Evolutionary conservation across 2,329 filamentous ascomycete genomes (phyloP).

Genomic region (Huntiella decipiens): DNA sequence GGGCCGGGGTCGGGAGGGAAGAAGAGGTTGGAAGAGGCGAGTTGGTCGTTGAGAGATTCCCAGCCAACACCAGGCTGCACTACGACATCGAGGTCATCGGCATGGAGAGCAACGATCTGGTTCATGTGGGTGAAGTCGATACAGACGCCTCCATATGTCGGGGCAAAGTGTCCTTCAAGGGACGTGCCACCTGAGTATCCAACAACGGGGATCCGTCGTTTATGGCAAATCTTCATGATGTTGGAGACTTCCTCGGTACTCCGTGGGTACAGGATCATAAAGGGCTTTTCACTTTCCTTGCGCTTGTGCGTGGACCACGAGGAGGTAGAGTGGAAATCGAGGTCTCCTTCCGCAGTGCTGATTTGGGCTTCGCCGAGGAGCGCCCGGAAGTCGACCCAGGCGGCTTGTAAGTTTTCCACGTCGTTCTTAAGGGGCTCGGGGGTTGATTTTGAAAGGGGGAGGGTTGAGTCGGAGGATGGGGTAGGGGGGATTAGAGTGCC

Average conservation of each 20-base stretch:
- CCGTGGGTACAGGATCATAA: constrained; percentile 57
- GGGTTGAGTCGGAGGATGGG: constrained; percentile 34
- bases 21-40: constrained; percentile 58
- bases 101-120: constrained; percentile 57
- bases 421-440: constrained; percentile 38
- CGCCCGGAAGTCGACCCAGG: constrained; percentile 48
- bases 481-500: constrained; percentile 36
- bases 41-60: constrained; percentile 65
- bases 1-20: constrained; percentile 86
- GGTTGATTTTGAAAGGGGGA: constrained; percentile 32
- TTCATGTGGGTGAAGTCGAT: constrained; percentile 79
- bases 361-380: constrained; percentile 47
- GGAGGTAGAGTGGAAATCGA: constrained; percentile 38
- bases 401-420: constrained; percentile 45
- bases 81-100: constrained; percentile 56
- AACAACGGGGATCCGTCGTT: constrained; percentile 63
- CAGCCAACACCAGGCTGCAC: constrained; percentile 72
- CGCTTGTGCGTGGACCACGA: constrained; percentile 43
- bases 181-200: constrained; percentile 78
- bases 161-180: constrained; percentile 73
- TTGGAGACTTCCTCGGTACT: constrained; percentile 68
- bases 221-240: constrained; percentile 77
- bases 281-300: constrained; percentile 31
- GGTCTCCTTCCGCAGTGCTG: constrained; percentile 36
- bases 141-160: constrained; percentile 66